A percentile compares a stretch with the other conserved stretches of the same genome.
These are phyloP conservation scores for Bauhinia variegata DNA, from an alignment of 306 rosid genomes.

Conservation along the genomic window DNA sequence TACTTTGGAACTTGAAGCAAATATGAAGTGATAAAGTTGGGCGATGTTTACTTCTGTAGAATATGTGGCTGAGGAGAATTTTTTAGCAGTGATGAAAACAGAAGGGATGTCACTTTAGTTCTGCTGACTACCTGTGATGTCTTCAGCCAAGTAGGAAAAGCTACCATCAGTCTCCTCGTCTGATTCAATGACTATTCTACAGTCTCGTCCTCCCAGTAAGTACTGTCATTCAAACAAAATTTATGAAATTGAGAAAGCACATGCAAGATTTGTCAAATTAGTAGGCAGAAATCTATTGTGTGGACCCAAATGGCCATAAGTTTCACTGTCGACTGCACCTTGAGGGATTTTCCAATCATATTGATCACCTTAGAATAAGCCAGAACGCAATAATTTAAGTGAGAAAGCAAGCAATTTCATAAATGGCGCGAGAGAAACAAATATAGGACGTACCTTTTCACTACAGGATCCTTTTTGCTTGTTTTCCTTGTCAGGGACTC, in stretches of 20 bases:
- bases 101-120: conserved; percentile 28
- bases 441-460: conserved; percentile 51
- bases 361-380: conserved; percentile 10
- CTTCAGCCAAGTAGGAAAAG: conserved; percentile 69
- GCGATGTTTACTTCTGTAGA: background rate
- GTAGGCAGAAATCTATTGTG: conserved; percentile 29
- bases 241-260: conserved; percentile 23
- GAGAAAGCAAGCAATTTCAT: conserved; percentile 7
- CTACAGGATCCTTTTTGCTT: conserved; percentile 41
- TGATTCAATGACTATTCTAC: conserved; percentile 70
- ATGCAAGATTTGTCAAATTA: conserved; percentile 5
- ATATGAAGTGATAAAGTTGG: background rate
- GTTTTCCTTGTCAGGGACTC: conserved; percentile 44
- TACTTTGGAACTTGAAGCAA: background rate
- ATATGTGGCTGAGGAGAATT: background rate
- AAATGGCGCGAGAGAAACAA: no score
- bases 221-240: conserved; percentile 41
- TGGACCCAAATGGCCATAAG: conserved; percentile 11
- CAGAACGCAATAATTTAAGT: conserved; percentile 13
- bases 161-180: conserved; percentile 79
- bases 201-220: conserved; percentile 57
- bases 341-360: conserved; percentile 2
- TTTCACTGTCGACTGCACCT: conserved; percentile 37
- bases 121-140: conserved; percentile 60
- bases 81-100: background rate